phyloP scores from a whole-genome alignment of 108 stramenopile species.

The Parmales sp. region DNA sequence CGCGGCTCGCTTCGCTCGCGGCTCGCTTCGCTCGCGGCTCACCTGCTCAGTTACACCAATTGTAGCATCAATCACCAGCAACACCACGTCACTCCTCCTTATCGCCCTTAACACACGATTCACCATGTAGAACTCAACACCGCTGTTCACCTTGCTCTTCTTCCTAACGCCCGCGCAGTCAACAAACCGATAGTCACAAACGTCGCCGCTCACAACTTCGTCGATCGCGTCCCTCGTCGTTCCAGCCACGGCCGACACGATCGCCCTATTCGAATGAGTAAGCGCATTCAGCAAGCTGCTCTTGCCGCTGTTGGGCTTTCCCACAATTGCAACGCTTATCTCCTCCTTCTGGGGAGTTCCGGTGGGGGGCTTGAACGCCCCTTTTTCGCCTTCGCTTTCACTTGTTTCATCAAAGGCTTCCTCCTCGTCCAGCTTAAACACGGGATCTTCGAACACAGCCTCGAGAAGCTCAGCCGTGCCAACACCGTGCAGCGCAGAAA shows the following conservation, averaged over 20 bases:
- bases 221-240: slow-evolving; percentile 97
- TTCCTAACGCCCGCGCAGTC: slow-evolving; percentile 96
- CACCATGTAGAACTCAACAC: slow-evolving; percentile 96
- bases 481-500: slow-evolving; percentile 90
- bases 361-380: background rate
- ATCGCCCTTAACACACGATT: slow-evolving; percentile 89
- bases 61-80: slow-evolving; percentile 91
- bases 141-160: slow-evolving; percentile 86
- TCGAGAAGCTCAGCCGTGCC: slow-evolving; percentile 91
- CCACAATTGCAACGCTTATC: slow-evolving; percentile 90
- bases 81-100: slow-evolving; percentile 83
- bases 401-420: background rate
- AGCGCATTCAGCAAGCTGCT: slow-evolving; percentile 78
- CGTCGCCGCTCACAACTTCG: too few relatives aligned
- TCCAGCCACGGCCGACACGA: slow-evolving; percentile 89
- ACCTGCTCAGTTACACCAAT: slow-evolving; percentile 84
- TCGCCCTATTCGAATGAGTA: slow-evolving; percentile 76
- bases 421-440: slow-evolving; percentile 48
- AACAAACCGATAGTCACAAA: slow-evolving; percentile 86
- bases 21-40: too few relatives aligned
- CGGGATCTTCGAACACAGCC: slow-evolving; percentile 50
- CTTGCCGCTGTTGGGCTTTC: slow-evolving; percentile 97
- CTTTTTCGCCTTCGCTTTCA: background rate
- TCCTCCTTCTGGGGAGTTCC: background rate
- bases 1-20: too few relatives aligned